Conservation (phyloP, 176 grass and related monocot genomes). For the Triticum turgidum region DNA sequence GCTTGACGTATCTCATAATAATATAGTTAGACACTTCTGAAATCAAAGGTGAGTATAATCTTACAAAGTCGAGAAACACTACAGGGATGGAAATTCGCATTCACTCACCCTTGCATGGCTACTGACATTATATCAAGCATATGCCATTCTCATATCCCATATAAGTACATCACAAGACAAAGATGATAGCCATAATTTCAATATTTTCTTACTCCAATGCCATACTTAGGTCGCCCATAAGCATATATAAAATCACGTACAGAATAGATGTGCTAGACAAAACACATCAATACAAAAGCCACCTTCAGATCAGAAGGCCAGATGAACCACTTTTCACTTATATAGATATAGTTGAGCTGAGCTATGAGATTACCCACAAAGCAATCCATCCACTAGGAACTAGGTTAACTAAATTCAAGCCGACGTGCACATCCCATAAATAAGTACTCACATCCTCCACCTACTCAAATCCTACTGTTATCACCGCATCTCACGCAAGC, state of each 20-base stretch:
- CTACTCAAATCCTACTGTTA: constrained; percentile 22
- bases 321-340: neutral
- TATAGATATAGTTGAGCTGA: constrained; percentile 29
- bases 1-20: neutral
- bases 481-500: neutral
- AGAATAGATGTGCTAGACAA: neutral
- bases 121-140: neutral
- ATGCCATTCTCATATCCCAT: no score
- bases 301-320: neutral
- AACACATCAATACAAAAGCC: neutral
- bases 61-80: neutral
- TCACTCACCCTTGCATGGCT: neutral
- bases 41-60: neutral
- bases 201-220: neutral
- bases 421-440: neutral
- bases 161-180: neutral
- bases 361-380: neutral
- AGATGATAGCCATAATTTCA: neutral
- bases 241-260: neutral
- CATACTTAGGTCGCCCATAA: no score
- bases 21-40: neutral
- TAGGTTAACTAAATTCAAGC: constrained; percentile 1
- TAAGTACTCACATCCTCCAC: neutral
- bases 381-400: constrained; percentile 2
- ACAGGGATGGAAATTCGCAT: neutral